Percentiles rank a stretch among this genome's conserved stretches.
Conservation (phyloP, 768 basidiomycete genomes). For the Leccinum rimulosum region DNA sequence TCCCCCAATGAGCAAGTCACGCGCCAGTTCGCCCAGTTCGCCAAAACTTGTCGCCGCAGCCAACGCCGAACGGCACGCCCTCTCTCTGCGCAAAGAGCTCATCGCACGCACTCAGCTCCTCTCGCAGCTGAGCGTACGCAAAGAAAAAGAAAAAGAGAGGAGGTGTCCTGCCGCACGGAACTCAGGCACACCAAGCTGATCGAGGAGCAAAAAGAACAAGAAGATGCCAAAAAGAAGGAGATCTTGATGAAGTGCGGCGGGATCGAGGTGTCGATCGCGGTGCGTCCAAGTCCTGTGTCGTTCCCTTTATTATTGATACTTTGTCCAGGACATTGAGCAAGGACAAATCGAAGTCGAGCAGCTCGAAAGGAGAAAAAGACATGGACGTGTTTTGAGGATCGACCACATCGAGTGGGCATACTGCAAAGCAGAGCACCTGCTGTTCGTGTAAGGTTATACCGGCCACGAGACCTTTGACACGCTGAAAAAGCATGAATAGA, state of each 20-base stretch:
- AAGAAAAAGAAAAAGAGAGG: no score
- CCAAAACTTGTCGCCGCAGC: no score
- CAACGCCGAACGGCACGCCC: no score
- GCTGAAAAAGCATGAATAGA: slow-evolving; percentile 59
- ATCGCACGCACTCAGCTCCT: no score
- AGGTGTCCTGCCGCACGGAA: no score
- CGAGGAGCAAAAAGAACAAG: slow-evolving; percentile 49
- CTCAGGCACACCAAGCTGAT: slow-evolving; percentile 55
- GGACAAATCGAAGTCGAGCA: slow-evolving; percentile 88
- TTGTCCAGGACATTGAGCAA: slow-evolving; percentile 74
- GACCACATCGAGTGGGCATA: slow-evolving; percentile 68
- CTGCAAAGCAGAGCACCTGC: slow-evolving; percentile 87
- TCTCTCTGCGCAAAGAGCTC: no score
- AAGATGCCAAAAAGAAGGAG: no score
- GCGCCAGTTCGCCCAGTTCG: no score
- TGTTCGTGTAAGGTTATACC: slow-evolving; percentile 84
- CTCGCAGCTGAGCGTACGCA: no score
- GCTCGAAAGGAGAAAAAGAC: slow-evolving; percentile 45
- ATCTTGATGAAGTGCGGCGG: no score
- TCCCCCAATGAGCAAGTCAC: no score
- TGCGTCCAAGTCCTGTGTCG: slow-evolving; percentile 33
- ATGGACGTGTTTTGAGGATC: no score
- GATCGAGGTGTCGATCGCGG: slow-evolving; percentile 33
- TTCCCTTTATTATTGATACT: neutral
- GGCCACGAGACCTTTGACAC: slow-evolving; percentile 66